Percentiles rank a stretch among this genome's conserved stretches.
Evolutionary conservation across 306 rosid species (phyloP).

Genomic region (Crotalaria pallida): DNA sequence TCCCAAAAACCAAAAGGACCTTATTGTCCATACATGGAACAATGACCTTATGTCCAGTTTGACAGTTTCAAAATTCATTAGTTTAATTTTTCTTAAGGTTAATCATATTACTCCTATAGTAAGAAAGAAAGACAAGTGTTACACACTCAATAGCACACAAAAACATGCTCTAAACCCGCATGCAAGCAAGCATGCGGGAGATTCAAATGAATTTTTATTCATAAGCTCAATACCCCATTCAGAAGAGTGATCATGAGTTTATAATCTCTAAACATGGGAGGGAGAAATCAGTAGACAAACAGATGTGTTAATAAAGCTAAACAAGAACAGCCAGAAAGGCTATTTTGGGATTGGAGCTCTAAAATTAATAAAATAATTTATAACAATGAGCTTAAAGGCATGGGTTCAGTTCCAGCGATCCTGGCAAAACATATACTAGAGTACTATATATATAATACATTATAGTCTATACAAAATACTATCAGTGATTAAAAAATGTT

Average conservation of each 20-base stretch:
- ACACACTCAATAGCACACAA: slow-evolving; percentile 51
- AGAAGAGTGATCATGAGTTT: slow-evolving; percentile 60
- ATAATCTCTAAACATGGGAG: slow-evolving; percentile 46
- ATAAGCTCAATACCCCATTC: slow-evolving; percentile 44
- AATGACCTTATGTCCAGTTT: slow-evolving; percentile 12
- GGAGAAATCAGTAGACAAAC: slow-evolving; percentile 38
- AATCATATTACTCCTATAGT: not conserved
- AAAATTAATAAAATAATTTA: not conserved
- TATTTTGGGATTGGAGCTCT: slow-evolving; percentile 68
- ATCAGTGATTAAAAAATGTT: not conserved
- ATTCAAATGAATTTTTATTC: slow-evolving; percentile 24
- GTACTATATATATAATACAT: not conserved
- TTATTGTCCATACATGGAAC: not conserved
- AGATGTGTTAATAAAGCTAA: slow-evolving; percentile 29
- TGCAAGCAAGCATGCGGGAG: slow-evolving; percentile 58
- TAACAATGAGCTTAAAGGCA: slow-evolving; percentile 33
- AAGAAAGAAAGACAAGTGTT: slow-evolving; percentile 20
- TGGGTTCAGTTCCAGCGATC: slow-evolving; percentile 60
- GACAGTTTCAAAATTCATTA: not conserved
- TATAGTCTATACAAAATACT: too few species aligned
- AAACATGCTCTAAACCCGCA: slow-evolving; percentile 71
- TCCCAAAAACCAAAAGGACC: not conserved
- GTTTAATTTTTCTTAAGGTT: not conserved
- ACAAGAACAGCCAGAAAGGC: slow-evolving; percentile 51
- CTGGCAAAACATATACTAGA: slow-evolving; percentile 30